Conservation (phyloP, 768 basidiomycete genomes). For the Termitomyces sp. region DNA sequence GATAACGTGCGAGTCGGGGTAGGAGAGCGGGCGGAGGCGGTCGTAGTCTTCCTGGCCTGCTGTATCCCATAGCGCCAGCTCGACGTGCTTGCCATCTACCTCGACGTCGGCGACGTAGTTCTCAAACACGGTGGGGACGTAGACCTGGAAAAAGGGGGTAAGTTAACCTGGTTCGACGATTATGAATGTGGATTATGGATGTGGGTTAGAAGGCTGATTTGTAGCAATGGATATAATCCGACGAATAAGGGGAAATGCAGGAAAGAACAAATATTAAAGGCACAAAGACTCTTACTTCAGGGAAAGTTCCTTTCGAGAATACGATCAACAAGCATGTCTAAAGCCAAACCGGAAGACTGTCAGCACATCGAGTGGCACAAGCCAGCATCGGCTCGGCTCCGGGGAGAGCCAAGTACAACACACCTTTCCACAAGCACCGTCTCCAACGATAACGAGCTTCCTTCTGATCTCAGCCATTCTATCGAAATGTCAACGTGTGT, state of each 20-base stretch:
- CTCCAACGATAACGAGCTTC: conserved; percentile 98
- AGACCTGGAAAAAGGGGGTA: conserved; percentile 58
- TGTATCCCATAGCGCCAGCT: conserved; percentile 99
- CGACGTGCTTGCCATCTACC: conserved; percentile 97
- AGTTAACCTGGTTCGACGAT: conserved; percentile 3
- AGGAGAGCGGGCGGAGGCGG: conserved; percentile 93
- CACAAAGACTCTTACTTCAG: conserved; percentile 57
- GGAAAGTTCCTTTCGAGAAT: conserved; percentile 95
- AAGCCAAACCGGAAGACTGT: not conserved
- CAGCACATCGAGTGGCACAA: conserved; percentile 1
- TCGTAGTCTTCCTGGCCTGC: conserved; percentile 99
- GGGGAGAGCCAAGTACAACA: not conserved
- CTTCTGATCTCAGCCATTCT: conserved; percentile 95
- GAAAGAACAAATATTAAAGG: not conserved
- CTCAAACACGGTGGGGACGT: conserved; percentile 99
- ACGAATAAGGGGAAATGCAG: not conserved
- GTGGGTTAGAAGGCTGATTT: not conserved
- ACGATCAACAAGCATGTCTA: conserved; percentile 93
- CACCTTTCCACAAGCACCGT: conserved; percentile 96
- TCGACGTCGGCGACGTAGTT: conserved; percentile 99
- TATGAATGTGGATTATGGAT: not conserved
- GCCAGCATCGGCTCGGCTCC: not conserved
- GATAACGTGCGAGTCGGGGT: conserved; percentile 99
- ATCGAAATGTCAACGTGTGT: not conserved
- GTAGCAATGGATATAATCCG: not conserved